A percentile compares a stretch with the other conserved stretches of the same genome.
Evolutionary conservation across 169 alveolate genomes (phyloP).

Genomic region (Eimeria tenella): DNA sequence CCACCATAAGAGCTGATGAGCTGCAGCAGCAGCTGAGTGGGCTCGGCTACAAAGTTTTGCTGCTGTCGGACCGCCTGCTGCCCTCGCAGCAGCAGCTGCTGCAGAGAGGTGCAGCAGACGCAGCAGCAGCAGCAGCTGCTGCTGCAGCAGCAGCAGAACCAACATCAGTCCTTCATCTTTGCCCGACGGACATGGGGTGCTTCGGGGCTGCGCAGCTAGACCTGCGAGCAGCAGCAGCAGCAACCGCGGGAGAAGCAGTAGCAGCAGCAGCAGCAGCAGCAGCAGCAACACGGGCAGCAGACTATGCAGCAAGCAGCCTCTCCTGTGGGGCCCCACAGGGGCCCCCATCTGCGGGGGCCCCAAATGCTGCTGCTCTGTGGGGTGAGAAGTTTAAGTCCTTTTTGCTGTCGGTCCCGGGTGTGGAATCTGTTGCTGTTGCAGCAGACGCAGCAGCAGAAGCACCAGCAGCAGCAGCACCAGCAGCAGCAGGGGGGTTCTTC

Average conservation of each 20-base stretch:
- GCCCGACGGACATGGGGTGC: background rate
- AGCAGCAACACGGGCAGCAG: slow-evolving; percentile 11
- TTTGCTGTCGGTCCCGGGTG: slow-evolving; percentile 10
- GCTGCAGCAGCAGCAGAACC: background rate
- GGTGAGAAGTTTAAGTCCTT: background rate
- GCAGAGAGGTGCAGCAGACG: slow-evolving; percentile 6
- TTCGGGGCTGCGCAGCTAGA: background rate
- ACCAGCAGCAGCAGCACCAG: slow-evolving; percentile 1
- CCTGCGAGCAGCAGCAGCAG: background rate
- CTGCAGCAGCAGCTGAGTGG: slow-evolving; percentile 19
- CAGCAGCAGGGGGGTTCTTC: too few species aligned
- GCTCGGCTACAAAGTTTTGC: background rate
- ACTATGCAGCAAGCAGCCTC: background rate
- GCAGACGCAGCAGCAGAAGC: background rate
- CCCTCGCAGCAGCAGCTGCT: background rate
- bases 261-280: slow-evolving; percentile 44
- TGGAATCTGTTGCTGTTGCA: background rate
- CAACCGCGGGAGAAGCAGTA: background rate
- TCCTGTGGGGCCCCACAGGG: background rate
- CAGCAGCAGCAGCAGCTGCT: slow-evolving; percentile 19
- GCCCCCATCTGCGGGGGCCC: background rate
- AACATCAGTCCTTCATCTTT: background rate
- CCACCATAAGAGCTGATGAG: slow-evolving; percentile 5
- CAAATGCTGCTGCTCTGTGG: background rate
- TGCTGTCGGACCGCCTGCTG: slow-evolving; percentile 2